A percentile compares a stretch with the other conserved stretches of the same genome.
Conservation (phyloP, 768 basidiomycete species). For the Pleurotus platypus region DNA sequence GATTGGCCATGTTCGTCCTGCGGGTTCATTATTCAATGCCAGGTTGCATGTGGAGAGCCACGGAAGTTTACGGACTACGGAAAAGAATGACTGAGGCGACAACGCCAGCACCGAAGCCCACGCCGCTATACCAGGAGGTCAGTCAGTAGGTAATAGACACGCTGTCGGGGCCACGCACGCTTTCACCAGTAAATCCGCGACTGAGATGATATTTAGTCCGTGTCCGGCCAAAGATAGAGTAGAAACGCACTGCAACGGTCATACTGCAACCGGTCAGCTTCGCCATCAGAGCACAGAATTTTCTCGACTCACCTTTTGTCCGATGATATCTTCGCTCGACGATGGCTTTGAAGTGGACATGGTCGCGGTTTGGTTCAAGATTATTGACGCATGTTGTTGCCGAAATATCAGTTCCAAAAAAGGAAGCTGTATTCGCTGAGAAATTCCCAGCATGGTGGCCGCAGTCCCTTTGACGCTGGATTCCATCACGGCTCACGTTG, state of each 20-base stretch:
- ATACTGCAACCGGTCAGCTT: slow-evolving; percentile 46
- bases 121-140: slow-evolving; percentile 47
- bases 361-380: slow-evolving; percentile 8
- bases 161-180: slow-evolving; percentile 46
- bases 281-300: not conserved
- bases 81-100: slow-evolving; percentile 88
- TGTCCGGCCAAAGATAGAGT: not conserved
- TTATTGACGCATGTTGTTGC: not conserved
- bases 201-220: slow-evolving; percentile 11
- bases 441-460: not conserved
- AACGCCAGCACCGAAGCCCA: slow-evolving; percentile 87
- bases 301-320: slow-evolving; percentile 74
- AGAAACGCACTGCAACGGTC: slow-evolving; percentile 76
- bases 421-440: not conserved
- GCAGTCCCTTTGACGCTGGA: too few species aligned
- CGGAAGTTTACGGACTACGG: slow-evolving; percentile 61
- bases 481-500: too few species aligned
- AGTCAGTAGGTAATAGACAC: too few species aligned
- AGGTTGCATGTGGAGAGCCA: not conserved
- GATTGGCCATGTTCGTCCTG: slow-evolving; percentile 92
- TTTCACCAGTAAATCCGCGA: slow-evolving; percentile 79
- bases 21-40: slow-evolving; percentile 4
- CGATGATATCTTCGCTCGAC: slow-evolving; percentile 87
- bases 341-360: slow-evolving; percentile 62
- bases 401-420: not conserved